Evolutionary conservation across 495 filamentous ascomycete species (phyloP).

Genomic region (Saxophila tyrrhenica): DNA sequence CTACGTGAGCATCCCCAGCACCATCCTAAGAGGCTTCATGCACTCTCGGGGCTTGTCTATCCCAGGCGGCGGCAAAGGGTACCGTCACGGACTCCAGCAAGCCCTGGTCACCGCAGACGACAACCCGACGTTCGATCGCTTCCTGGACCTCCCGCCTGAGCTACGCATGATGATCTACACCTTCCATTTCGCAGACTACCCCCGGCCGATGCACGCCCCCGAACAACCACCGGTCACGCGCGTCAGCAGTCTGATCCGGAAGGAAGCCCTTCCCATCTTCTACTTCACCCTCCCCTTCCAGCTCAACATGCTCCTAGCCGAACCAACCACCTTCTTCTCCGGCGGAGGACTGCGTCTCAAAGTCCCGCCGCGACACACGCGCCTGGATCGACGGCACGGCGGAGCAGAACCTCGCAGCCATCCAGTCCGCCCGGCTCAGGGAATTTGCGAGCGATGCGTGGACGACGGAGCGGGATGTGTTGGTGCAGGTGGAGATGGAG

Average conservation of each 20-base stretch:
- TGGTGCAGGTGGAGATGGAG: not conserved
- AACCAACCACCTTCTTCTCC: not conserved
- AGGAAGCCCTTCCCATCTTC: not conserved
- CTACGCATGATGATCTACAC: slow-evolving; percentile 3
- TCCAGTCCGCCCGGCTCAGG: not conserved
- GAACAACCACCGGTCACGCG: not conserved
- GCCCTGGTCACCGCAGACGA: not conserved
- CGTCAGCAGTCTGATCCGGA: not conserved
- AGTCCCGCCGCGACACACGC: not conserved
- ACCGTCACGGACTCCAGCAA: not conserved
- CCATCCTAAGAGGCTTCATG: not conserved
- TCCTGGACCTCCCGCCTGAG: not conserved
- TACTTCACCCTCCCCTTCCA: not conserved
- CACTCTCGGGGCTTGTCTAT: not conserved
- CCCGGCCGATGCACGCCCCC: not conserved
- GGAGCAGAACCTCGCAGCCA: not conserved
- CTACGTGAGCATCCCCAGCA: not conserved
- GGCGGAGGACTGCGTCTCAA: not conserved
- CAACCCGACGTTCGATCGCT: not conserved
- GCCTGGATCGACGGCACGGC: not conserved
- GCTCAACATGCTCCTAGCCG: not conserved
- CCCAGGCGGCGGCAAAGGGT: not conserved
- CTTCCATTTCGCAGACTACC: not conserved
- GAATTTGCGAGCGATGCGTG: not conserved
- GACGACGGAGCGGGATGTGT: no score